These are phyloP conservation scores for Barnettozyma salicaria DNA, from an alignment of 805 yeast genomes.

Conservation along the genomic window DNA sequence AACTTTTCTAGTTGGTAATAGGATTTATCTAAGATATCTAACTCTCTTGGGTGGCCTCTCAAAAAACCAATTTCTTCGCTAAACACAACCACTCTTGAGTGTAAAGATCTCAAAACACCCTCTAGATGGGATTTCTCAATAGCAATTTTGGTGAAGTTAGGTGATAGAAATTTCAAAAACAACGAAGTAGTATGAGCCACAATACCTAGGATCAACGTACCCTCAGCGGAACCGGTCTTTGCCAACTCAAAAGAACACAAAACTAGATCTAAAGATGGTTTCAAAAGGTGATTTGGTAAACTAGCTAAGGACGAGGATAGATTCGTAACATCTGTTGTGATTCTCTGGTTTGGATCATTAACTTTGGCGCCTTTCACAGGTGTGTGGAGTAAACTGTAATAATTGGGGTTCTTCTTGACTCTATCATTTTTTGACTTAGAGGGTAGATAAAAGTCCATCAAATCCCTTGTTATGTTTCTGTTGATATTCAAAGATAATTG, in stretches of 20 bases:
- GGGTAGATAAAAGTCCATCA: conserved; percentile 70
- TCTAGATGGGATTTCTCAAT: conserved; percentile 73
- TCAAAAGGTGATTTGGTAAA: conserved; percentile 76
- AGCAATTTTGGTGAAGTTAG: conserved; percentile 81
- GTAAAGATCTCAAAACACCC: conserved; percentile 77
- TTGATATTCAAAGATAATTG: conserved; percentile 56
- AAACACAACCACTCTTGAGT: conserved; percentile 71
- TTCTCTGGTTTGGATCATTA: conserved; percentile 74
- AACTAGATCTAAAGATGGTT: conserved; percentile 74
- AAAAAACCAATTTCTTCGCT: conserved; percentile 85
- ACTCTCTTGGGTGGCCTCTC: conserved; percentile 75
- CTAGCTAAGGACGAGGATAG: conserved; percentile 65
- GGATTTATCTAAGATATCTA: conserved; percentile 67
- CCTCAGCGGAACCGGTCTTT: conserved; percentile 51
- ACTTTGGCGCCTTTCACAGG: conserved; percentile 38
- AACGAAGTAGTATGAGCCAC: conserved; percentile 78
- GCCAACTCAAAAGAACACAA: conserved; percentile 73
- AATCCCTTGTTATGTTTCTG: conserved; percentile 52
- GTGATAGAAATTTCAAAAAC: conserved; percentile 68
- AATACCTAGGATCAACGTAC: conserved; percentile 69
- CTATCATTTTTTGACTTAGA: conserved; percentile 32
- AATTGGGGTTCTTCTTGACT: conserved; percentile 49
- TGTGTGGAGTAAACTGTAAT: conserved; percentile 64
- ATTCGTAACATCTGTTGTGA: conserved; percentile 73
- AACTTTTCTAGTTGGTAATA: conserved; percentile 80